Base-by-base conservation (phyloP, 2,329 filamentous ascomycete genomes). In the Paecilomyces sp. region DNA sequence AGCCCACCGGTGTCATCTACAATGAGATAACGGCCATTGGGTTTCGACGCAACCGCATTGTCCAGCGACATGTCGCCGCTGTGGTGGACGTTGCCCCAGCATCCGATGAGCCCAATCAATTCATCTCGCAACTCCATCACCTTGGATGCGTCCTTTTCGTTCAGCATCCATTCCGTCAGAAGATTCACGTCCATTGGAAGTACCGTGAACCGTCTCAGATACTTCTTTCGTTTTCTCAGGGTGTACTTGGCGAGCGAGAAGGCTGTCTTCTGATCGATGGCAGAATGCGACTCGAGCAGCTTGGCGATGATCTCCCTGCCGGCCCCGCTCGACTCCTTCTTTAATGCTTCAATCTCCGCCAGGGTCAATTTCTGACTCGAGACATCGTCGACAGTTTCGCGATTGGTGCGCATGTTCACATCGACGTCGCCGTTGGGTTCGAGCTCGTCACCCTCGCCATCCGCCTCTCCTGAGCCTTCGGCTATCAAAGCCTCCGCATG, bases 231-330 rank as follows among this genome's bases (percentile, higher is more conserved):
- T 79, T 99, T 99, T 54, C 96, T 82, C 18, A 97, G 80, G 69
- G 94, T 96, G 76, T 99, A 99, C 75, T 99, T 99, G 52, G 93
- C 92, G 60, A 97, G 80, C 2, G 92, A 95, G 70, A 95, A 99
- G 0, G 87, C 83, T 0, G 94, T 97, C 81, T 99, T 99, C 77
- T 97, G 89, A 66, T 96, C 92, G 52, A 99, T 83, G 1, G 88
- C 90, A 18, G 90, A 88, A 74, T 99, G 94, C 52, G 92, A 94
- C 31, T 92, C 83, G 75, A 99, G 84, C 28, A 99, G 86, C 76
- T 92, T 96, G n/a, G 90, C 88, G 64, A 99, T 94, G 55, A 99
- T 84, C 57, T 96, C 92, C 72, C 90, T 89, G 12, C 92, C 93
- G 0, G 91, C 90, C 4, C 88, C 88, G 3, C 87, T 86, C 11